Evolutionary conservation across 129 eudicot genomes (phyloP).

Genomic region (Centaurea solstitialis): DNA sequence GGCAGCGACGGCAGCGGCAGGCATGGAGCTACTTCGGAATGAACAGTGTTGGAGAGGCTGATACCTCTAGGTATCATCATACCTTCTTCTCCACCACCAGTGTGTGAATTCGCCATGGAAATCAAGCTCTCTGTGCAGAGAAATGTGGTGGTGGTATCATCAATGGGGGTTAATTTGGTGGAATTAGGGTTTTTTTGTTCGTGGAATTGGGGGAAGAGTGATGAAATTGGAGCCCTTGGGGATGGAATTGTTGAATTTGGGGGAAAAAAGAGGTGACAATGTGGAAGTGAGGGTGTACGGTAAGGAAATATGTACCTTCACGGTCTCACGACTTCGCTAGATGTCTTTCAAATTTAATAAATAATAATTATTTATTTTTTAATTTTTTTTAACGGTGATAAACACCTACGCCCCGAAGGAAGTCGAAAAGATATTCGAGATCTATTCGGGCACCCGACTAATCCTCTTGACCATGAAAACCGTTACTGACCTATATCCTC

Average conservation of each 20-base stretch:
- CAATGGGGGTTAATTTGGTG: constrained; percentile 9
- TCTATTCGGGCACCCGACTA: too few species aligned
- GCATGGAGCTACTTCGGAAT: constrained; percentile 88
- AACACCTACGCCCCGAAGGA: too few species aligned
- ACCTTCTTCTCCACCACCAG: constrained; percentile 27
- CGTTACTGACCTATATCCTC: too few species aligned
- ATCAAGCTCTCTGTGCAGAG: constrained; percentile 29
- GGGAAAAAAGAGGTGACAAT: constrained; percentile 18
- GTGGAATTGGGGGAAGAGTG: constrained; percentile 17
- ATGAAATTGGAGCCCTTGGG: constrained; percentile 14
- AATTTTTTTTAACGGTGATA: too few species aligned
- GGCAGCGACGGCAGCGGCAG: constrained; percentile 94
- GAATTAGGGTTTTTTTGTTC: constrained; percentile 27
- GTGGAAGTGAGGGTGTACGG: constrained; percentile 7
- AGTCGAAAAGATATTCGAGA: too few species aligned
- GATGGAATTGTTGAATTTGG: constrained; percentile 18
- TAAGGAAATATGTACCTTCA: not conserved
- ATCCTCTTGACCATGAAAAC: too few species aligned
- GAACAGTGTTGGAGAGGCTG: constrained; percentile 74
- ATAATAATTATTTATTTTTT: too few species aligned
- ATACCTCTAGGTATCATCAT: constrained; percentile 60
- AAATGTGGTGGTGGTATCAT: constrained; percentile 20
- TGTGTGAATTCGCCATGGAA: constrained; percentile 55
- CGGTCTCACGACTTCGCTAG: not conserved
- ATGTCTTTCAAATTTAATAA: constrained; percentile 1